Evolutionary conservation across 2,329 filamentous ascomycete genomes (phyloP).

Genomic region (Epichloe aotearoae): DNA sequence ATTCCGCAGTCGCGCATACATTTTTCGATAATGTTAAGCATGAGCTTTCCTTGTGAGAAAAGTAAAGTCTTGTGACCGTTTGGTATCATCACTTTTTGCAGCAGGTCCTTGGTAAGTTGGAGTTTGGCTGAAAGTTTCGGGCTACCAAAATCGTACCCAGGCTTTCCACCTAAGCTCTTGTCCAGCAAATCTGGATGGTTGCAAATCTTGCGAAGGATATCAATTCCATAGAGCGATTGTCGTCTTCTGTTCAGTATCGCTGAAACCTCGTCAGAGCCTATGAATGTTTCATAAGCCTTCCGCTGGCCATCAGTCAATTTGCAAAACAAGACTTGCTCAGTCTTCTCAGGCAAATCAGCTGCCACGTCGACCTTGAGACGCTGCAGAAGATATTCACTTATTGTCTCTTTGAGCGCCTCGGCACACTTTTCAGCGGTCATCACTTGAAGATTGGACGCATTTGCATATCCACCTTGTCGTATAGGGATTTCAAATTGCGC

Average conservation of each 20-base stretch:
- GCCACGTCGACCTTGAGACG: conserved; percentile 90
- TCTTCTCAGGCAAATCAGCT: conserved; percentile 87
- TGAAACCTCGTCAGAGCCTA: conserved; percentile 74
- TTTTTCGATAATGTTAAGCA: conserved; percentile 85
- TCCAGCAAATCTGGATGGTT: conserved; percentile 88
- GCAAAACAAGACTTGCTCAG: conserved; percentile 90
- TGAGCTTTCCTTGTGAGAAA: conserved; percentile 86
- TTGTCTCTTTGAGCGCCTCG: conserved; percentile 83
- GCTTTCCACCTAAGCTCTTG: conserved; percentile 38
- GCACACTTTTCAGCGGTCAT: conserved; percentile 92
- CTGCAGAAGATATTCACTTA: conserved; percentile 85
- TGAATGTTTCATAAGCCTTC: conserved; percentile 66
- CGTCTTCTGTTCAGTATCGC: conserved; percentile 62
- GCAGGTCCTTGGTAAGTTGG: conserved; percentile 78
- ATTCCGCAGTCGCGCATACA: conserved; percentile 61
- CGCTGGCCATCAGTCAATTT: conserved; percentile 70
- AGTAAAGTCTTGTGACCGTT: conserved; percentile 86
- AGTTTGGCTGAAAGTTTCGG: conserved; percentile 82
- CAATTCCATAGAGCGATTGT: conserved; percentile 79
- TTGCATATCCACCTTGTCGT: conserved; percentile 83
- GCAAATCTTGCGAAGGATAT: conserved; percentile 88
- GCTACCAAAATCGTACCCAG: conserved; percentile 64
- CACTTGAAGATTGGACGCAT: conserved; percentile 85
- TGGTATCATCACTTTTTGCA: conserved; percentile 72
- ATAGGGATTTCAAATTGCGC: conserved; percentile 92